Evolutionary conservation across 805 yeast species (phyloP), one percentile per base, ranked within the genome.

Genomic region (Candida boleticola): DNA sequence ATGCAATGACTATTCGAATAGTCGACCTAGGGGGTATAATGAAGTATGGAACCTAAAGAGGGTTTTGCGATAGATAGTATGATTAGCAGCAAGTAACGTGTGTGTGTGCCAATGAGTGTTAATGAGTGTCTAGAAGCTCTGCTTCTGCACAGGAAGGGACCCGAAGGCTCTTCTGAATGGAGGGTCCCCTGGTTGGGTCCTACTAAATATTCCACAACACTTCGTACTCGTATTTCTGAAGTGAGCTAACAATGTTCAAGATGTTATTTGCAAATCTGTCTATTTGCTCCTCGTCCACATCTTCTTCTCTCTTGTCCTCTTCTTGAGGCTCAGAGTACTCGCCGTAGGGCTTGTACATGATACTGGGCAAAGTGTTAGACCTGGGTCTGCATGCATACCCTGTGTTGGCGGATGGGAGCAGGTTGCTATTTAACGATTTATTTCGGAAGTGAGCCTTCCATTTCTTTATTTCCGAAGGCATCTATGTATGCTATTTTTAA

Each of bases 221-320:
- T 31, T 38, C 41, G 35, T 29, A 17, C 17, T 31, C 34, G 22
- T 38, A 22, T 11, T 29, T 21, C 19, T 30, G 41, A 7, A 38
- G 29, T 9, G 36, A 30, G 22, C 29, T 44, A 3, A 52, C 48
- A 16, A 52, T 54, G 25, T 40, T 42, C 14, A 54, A 38, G 27
- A 54, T 54, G 20, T 49, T 48, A 19, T 37, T 46, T 21, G 57
- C 57, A 21, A 53, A 42, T 11, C 39, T 42, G 34, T 53, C 58
- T 5, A 53, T 45, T 13, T 38, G 40, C 36, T 50, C 52, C 18
- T 46, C 49, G 16, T 35, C 39, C 2, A 19, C 37, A 10, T 37
- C 26, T 17, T 29, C 30, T 10, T 43, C 40, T 18, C 27, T 34
- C 16, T 35, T 37, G 10, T 23, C 27, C n/a, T 4, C 22, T 22